Percentiles rank a stretch among this genome's conserved stretches.
phyloP scores from a whole-genome alignment of 2,329 filamentous ascomycete genomes.

The Pseudogymnoascus sp. region DNA sequence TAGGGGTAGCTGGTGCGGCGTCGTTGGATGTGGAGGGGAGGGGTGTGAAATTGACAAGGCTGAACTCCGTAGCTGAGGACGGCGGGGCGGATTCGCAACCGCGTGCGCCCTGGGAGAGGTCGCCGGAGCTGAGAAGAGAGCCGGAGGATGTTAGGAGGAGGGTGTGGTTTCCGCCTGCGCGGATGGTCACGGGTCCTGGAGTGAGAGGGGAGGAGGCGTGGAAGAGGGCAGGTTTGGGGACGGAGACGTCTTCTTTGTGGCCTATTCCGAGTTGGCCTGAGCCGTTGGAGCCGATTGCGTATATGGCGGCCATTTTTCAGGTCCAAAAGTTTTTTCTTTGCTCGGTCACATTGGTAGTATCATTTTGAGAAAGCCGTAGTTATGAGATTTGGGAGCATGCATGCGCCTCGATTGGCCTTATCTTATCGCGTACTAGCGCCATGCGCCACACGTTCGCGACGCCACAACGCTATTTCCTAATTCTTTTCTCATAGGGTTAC shows the following conservation, averaged over 20 bases:
- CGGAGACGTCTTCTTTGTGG: constrained; percentile 62
- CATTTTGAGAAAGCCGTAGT: not conserved
- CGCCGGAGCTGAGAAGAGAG: constrained; percentile 57
- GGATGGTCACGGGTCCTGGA: constrained; percentile 27
- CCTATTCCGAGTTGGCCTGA: constrained; percentile 66
- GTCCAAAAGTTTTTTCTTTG: not conserved
- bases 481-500: constrained; percentile 2
- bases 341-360: not conserved
- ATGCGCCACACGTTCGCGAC: constrained; percentile 9
- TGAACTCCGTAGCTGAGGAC: constrained; percentile 10
- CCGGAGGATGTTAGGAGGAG: constrained; percentile 57
- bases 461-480: not conserved
- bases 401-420: not conserved
- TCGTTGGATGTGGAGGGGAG: constrained; percentile 13
- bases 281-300: constrained; percentile 68
- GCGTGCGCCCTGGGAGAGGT: constrained; percentile 46
- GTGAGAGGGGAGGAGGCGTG: constrained; percentile 31
- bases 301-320: constrained; percentile 44
- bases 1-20: constrained; percentile 23
- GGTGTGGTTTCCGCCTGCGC: constrained; percentile 79
- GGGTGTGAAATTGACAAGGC: constrained; percentile 19
- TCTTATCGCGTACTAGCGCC: constrained; percentile 3
- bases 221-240: constrained; percentile 56
- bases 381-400: not conserved
- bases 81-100: constrained; percentile 28